Evolutionary conservation across 2,329 filamentous ascomycete species (phyloP).

Genomic region (Fusarium pilosicola): DNA sequence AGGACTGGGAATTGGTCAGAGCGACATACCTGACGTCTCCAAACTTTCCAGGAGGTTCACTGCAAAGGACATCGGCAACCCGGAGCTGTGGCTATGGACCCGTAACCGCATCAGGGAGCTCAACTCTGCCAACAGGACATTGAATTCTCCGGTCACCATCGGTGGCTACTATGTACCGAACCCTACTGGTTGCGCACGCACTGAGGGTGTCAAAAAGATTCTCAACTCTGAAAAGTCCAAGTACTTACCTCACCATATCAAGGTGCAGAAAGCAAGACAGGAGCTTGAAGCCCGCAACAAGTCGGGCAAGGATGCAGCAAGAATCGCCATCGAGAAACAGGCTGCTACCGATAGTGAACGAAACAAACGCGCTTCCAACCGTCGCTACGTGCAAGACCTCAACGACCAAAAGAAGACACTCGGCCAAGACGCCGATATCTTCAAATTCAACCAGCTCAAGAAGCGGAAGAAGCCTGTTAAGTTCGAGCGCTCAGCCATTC

Average conservation of each 20-base stretch:
- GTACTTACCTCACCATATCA: slow-evolving; percentile 96
- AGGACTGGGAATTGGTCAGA: slow-evolving; percentile 54
- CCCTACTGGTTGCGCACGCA: slow-evolving; percentile 83
- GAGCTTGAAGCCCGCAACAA: slow-evolving; percentile 84
- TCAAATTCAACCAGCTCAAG: slow-evolving; percentile 98
- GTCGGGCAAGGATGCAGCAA: slow-evolving; percentile 75
- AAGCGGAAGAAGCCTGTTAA: slow-evolving; percentile 99
- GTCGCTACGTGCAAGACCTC: slow-evolving; percentile 91
- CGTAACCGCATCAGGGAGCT: slow-evolving; percentile 66
- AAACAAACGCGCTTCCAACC: slow-evolving; percentile 94
- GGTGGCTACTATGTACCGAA: slow-evolving; percentile 86
- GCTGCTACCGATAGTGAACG: slow-evolving; percentile 90
- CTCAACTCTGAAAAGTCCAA: slow-evolving; percentile 98
- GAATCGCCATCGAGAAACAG: slow-evolving; percentile 80
- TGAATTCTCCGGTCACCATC: slow-evolving; percentile 56
- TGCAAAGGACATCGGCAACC: slow-evolving; percentile 57
- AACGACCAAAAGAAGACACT: slow-evolving; percentile 92
- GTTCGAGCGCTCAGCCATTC: slow-evolving; percentile 96
- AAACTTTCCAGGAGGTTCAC: slow-evolving; percentile 61
- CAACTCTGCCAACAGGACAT: slow-evolving; percentile 52
- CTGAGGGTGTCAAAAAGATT: slow-evolving; percentile 94
- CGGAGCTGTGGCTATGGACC: slow-evolving; percentile 67
- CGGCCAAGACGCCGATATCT: slow-evolving; percentile 85
- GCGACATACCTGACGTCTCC: slow-evolving; percentile 60
- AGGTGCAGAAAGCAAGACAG: slow-evolving; percentile 90